Base-by-base conservation (phyloP, 2,329 filamentous ascomycete species). In the Westerdykella sp. region DNA sequence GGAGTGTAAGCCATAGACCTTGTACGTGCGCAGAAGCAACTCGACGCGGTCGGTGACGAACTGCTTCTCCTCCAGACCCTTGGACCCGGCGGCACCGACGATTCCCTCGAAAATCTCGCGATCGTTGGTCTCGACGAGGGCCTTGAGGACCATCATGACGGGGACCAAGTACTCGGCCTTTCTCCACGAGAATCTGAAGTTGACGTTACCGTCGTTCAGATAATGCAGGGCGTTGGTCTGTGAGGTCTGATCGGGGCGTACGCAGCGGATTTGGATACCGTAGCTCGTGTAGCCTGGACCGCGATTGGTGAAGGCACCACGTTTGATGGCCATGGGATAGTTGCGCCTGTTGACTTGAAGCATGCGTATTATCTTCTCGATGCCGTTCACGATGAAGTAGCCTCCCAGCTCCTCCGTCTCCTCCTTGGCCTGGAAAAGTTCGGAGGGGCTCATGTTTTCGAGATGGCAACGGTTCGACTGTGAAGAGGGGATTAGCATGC, bases 181-280 rank as follows among this genome's bases (percentile, higher is more conserved):
- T 54, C 90, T 79, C 91, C 91, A 98, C 6, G 91, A 96, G 69
- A 98, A 98, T 44, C 93, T 80, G 70, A 98, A 95, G 0, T 88
- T 97, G 57, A 97, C 83, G 67, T 96, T 97, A 51, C 93, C 93
- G 65, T 98, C 93, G 57, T 78, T 88, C 44, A 98, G 79, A 67
- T 97, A 98, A 70, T 98, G 93, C 39, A 98, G 77, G 28, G 95
- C 89, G 60, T 97, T 98, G 31, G 91, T 97, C 69, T 97, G 91
- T 23, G 90, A 96, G 7, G 91, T 96, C 70, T 98, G 89, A 69
- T 98, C 93, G n/a, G 90, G 90, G 45, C 93, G 82, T 43, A 96
- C 89, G 2, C 85, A 94, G 69, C 93, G 84, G 54, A 96, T 82
- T 59, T 95, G 87, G 45, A 97, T 85, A 75, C 89, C 93, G 60